Evolutionary conservation across 2,329 filamentous ascomycete genomes (phyloP), one percentile per base, ranked within the genome.

Genomic region (Dothideomycetidae sp.): DNA sequence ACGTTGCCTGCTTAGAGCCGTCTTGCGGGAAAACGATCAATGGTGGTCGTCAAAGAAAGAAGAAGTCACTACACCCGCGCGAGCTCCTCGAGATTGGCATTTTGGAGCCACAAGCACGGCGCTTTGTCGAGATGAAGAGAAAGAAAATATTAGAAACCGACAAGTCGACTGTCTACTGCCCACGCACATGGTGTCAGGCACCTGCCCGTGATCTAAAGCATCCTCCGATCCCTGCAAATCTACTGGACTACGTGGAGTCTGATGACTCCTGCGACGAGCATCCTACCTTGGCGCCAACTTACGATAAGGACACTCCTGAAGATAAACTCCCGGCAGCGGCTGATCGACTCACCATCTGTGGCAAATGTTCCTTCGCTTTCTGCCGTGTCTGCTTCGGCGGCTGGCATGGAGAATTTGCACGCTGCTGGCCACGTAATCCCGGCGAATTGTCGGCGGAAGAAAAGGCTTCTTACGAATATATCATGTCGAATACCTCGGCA

Each of bases 331-430:
- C 56, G 45, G 40, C 50, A 39, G 3, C 42, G 46, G 36, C 47
- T 18, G 80, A 90, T 36, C 71, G 82, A 7, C 65, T 96, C 1
- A 71, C 77, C 17, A 76, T 96, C 31, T 98, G 90, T 57, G 77
- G 94, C 37, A 82, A 92, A 53, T 96, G 86, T 59, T 66, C 68
- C 9, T 83, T 90, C 49, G 88, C 90, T 10, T 98, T 98, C 55
- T 98, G 90, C 60, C 66, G 63, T 21, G 64, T 75, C n/a, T 80
- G 75, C 48, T 67, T 68, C 30, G 68, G 81, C 52, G 78, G 81
- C n/a, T 98, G 90, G 90, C 90, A 98, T 53, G 90, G 90, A 43
- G 82, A 90, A 47, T 79, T 85, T 45, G 68, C 70, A n/a, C 83
- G 80, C 48, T 71, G 70, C 44, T 75, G 76, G 38, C 75, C 73